Evolutionary conservation across 2,329 filamentous ascomycete species (phyloP).

Genomic region (Botrytis hyacinthi): DNA sequence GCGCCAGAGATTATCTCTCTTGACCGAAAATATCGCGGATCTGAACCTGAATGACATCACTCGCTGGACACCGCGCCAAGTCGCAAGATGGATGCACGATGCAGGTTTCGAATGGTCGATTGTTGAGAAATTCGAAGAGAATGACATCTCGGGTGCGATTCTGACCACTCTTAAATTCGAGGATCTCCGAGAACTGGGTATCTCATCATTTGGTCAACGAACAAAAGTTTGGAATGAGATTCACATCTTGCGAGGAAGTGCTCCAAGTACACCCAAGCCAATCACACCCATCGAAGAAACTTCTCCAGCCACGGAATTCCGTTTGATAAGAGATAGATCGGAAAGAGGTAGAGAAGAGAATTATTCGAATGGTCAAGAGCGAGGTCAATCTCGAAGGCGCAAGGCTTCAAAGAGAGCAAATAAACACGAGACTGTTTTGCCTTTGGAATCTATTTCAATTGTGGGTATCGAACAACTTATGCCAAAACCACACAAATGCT

Average conservation of each 20-base stretch:
- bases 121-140: slow-evolving; percentile 81
- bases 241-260: slow-evolving; percentile 61
- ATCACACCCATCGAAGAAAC: slow-evolving; percentile 62
- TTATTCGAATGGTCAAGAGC: slow-evolving; percentile 34
- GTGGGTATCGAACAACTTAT: slow-evolving; percentile 88
- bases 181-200: slow-evolving; percentile 77
- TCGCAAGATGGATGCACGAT: slow-evolving; percentile 83
- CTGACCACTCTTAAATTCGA: slow-evolving; percentile 90
- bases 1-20: slow-evolving; percentile 8
- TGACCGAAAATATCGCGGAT: slow-evolving; percentile 53
- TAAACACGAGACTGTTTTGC: slow-evolving; percentile 63
- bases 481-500: slow-evolving; percentile 79
- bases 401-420: slow-evolving; percentile 34
- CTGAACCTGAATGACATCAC: slow-evolving; percentile 60
- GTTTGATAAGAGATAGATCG: slow-evolving; percentile 28
- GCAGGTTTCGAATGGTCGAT: slow-evolving; percentile 74
- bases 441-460: slow-evolving; percentile 82
- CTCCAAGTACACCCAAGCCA: slow-evolving; percentile 50
- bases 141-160: slow-evolving; percentile 88
- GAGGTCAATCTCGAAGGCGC: slow-evolving; percentile 24
- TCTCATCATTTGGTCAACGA: slow-evolving; percentile 76
- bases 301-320: slow-evolving; percentile 37
- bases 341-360: slow-evolving; percentile 26
- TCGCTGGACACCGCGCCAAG: slow-evolving; percentile 71
- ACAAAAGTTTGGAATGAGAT: slow-evolving; percentile 81